Base-by-base conservation (phyloP, 2,329 filamentous ascomycete genomes). In the Knufia fluminis region DNA sequence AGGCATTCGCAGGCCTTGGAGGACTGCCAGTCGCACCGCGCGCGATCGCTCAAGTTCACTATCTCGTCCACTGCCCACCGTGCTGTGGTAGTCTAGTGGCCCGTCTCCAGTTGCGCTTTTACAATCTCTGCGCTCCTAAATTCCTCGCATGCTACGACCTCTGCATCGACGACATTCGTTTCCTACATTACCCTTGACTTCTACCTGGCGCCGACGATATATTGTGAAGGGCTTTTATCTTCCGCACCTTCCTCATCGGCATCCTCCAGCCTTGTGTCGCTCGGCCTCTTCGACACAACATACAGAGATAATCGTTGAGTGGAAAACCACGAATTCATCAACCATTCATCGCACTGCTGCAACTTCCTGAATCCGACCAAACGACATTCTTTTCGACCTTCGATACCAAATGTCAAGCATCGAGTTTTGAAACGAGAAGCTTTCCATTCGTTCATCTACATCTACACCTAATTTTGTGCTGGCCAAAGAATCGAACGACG, bases 151-250 rank as follows among this genome's bases (percentile, higher is more conserved):
- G 45, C 35, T 24, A 48, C 35, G 12, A 28, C 35, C 33, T 48
- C 22, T 48, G 45, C 35, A 39, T 48, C 45, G 23, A 39, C 45
- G 45, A 48, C 45, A 31, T 48, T 48, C 45, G 45, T 48, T 48
- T 48, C 17, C 22, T 36, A 36, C 16, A 20, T 40, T 28, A 20
- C 28, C 32, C 20, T 17, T 28, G 16, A 22, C n/a, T 48, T 48
- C 22, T 31, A 36, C 44, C 32, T 24, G 17, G 8, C 20, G 8
- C 22, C 44, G 44, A 46, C 44, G 10, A 22, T 12, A 17, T 46
- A 22, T 17, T 12, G 22, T 17, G 33, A 10, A 19, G 23, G 28
- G 45, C 33, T 28, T 16, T 10, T 39, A 19, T 17, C 22, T 26
- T 8, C 14, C 23, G 19, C 14, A 16, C 22, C 22, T 14, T 43